A percentile compares a stretch with the other conserved stretches of the same genome.
Conservation (phyloP, 164 flowering plant genomes). For the Houttuynia cordata region DNA sequence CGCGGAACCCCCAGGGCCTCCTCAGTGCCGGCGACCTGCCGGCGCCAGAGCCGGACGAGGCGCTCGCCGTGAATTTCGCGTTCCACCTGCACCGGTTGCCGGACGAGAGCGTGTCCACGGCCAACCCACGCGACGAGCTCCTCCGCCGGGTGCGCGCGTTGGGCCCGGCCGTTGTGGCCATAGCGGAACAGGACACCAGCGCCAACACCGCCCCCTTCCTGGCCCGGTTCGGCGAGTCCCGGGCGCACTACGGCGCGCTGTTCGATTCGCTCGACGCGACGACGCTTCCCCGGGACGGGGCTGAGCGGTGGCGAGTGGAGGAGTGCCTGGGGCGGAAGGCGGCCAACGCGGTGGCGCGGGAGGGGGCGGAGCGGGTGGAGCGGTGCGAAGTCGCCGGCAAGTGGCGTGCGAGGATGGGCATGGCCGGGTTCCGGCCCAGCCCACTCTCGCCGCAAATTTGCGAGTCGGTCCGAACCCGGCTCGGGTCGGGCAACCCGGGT, state of each 20-base stretch:
- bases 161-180: conserved; percentile 47
- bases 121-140: conserved; percentile 73
- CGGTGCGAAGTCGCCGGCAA: conserved; percentile 87
- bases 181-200: conserved; percentile 81
- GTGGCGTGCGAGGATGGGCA: conserved; percentile 90
- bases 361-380: conserved; percentile 74
- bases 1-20: conserved; percentile 26
- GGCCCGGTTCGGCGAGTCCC: conserved; percentile 44
- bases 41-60: conserved; percentile 39
- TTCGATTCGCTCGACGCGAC: conserved; percentile 64
- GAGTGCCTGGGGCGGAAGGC: conserved; percentile 52
- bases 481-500: conserved; percentile 37
- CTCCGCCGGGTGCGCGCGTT: conserved; percentile 62
- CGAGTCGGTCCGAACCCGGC: conserved; percentile 28
- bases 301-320: conserved; percentile 43
- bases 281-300: conserved; percentile 20
- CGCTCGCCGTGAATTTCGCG: conserved; percentile 70
- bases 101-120: conserved; percentile 90
- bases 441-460: conserved; percentile 35
- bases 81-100: conserved; percentile 47
- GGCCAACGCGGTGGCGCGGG: conserved; percentile 65
- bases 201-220: conserved; percentile 65
- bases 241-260: conserved; percentile 46
- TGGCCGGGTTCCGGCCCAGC: conserved; percentile 73
- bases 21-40: conserved; percentile 27